Conservation (phyloP, 345 rosid genomes). For the Linum tenue region DNA sequence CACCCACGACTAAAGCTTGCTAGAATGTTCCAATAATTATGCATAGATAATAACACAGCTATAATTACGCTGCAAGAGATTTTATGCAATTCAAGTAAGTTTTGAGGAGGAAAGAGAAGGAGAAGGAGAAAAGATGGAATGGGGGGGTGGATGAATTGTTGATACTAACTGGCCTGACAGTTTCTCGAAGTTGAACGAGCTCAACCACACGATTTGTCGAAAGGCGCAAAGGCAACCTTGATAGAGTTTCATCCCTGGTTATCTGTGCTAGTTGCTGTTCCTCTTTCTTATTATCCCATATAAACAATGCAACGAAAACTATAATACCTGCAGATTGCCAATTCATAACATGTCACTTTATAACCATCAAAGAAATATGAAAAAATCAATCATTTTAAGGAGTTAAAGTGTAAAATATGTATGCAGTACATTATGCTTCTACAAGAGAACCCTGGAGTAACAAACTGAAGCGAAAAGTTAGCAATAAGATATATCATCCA, state of each 20-base stretch:
- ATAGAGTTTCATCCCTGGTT: constrained; percentile 76
- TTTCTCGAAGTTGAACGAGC: constrained; percentile 88
- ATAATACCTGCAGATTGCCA: constrained; percentile 77
- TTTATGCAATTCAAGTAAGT: no score
- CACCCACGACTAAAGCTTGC: not conserved
- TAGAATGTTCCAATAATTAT: constrained; percentile 6
- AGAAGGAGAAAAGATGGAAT: not conserved
- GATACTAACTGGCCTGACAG: constrained; percentile 78
- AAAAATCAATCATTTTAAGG: not conserved
- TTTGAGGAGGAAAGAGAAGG: no score
- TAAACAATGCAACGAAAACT: constrained; percentile 57
- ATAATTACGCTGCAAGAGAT: not conserved
- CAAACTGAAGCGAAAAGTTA: not conserved
- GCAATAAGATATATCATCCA: not conserved
- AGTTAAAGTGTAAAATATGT: constrained; percentile 3
- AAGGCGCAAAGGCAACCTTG: constrained; percentile 82
- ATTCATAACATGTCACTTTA: constrained; percentile 44
- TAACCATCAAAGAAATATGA: constrained; percentile 15
- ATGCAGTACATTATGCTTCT: not conserved
- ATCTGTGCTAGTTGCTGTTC: constrained; percentile 93
- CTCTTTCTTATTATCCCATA: constrained; percentile 94
- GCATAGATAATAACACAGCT: not conserved
- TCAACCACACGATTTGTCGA: constrained; percentile 90
- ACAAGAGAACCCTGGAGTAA: not conserved
- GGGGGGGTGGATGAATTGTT: constrained; percentile 1